These are phyloP conservation scores for Sphaceloma murrayae DNA, from an alignment of 2,329 filamentous ascomycete genomes.

Conservation along the genomic window DNA sequence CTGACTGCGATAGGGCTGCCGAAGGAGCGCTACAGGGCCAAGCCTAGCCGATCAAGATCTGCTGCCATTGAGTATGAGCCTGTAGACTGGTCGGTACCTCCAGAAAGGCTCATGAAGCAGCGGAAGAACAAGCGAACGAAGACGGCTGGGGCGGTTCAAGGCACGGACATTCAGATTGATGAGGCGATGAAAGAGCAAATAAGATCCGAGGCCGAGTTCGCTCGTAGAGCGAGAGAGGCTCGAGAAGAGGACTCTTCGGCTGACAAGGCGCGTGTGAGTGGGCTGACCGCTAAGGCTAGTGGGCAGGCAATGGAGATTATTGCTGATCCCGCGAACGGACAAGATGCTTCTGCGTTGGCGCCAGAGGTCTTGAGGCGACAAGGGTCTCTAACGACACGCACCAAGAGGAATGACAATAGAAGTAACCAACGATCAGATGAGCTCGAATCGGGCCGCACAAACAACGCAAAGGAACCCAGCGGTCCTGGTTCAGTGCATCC, in stretches of 20 bases:
- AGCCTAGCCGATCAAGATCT: conserved; percentile 7
- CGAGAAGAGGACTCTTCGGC: conserved; percentile 14
- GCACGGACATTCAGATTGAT: background rate
- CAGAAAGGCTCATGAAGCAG: conserved; percentile 1
- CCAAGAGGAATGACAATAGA: no score
- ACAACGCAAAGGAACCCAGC: no score
- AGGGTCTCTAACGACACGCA: no score
- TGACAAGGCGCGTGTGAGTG: no score
- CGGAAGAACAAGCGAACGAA: conserved; percentile 6
- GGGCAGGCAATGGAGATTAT: background rate
- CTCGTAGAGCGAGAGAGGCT: conserved; percentile 5
- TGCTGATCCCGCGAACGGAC: background rate
- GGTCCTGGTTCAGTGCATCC: no score
- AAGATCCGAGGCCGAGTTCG: conserved; percentile 1
- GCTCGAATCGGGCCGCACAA: no score
- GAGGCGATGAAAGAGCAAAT: conserved; percentile 1
- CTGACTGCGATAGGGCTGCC: background rate
- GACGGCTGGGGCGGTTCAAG: background rate
- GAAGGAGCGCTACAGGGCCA: conserved; percentile 2
- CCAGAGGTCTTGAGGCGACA: no score
- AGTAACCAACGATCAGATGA: no score
- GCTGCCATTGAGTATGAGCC: conserved; percentile 1
- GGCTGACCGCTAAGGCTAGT: background rate
- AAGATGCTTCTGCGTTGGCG: no score
- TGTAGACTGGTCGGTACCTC: conserved; percentile 7